Evolutionary conservation across 805 yeast species (phyloP).

Genomic region (Pichia pseudocactophila): DNA sequence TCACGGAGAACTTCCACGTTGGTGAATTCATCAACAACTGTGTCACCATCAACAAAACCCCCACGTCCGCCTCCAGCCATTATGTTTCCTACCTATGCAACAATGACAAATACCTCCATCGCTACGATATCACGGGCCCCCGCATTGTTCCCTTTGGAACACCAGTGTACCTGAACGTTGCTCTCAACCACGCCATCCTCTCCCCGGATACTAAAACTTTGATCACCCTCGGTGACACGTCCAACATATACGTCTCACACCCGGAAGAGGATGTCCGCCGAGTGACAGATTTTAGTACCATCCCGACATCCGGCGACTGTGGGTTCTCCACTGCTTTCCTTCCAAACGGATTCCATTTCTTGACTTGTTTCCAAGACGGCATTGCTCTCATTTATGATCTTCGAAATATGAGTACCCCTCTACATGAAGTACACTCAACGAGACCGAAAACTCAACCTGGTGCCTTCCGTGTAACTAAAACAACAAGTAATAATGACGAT

Average conservation of each 20-base stretch:
- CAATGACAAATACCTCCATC: conserved; percentile 68
- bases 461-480: conserved; percentile 37
- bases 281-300: conserved; percentile 30
- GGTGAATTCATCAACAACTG: conserved; percentile 83
- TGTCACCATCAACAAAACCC: conserved; percentile 43
- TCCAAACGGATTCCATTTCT: conserved; percentile 64
- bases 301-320: conserved; percentile 52
- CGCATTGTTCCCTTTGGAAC: conserved; percentile 28
- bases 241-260: conserved; percentile 51
- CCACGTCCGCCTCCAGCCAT: conserved; percentile 26
- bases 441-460: conserved; percentile 39
- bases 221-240: conserved; percentile 71
- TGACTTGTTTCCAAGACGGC: conserved; percentile 84
- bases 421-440: conserved; percentile 51
- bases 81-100: conserved; percentile 67
- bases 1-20: conserved; percentile 42
- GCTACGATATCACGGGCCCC: conserved; percentile 46
- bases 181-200: conserved; percentile 65
- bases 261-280: conserved; percentile 22
- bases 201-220: conserved; percentile 54
- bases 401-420: conserved; percentile 47
- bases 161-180: conserved; percentile 45
- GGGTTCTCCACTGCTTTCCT: conserved; percentile 81
- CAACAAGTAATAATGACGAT: conserved; percentile 63
- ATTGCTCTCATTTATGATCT: conserved; percentile 67